phyloP scores from a whole-genome alignment of 2,329 filamentous ascomycete genomes.

The Mycogone perniciosa region DNA sequence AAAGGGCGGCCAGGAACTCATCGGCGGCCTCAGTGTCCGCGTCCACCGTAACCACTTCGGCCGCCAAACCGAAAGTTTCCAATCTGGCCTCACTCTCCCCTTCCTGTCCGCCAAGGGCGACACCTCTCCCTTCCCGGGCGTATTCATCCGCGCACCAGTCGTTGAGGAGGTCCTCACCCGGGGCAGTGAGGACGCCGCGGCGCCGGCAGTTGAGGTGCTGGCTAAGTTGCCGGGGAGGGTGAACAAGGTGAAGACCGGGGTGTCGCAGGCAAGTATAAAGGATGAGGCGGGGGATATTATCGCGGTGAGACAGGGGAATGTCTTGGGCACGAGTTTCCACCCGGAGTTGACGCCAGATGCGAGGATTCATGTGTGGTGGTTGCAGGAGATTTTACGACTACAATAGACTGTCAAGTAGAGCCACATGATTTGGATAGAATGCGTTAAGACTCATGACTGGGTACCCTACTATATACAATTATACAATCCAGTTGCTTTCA shows the following conservation, averaged over 20 bases:
- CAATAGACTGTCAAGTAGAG: conserved; percentile 9
- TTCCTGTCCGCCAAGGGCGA: conserved; percentile 49
- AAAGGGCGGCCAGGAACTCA: conserved; percentile 83
- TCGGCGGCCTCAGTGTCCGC: conserved; percentile 83
- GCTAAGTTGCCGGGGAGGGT: conserved; percentile 41
- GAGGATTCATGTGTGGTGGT: conserved; percentile 91
- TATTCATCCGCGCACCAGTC: conserved; percentile 92
- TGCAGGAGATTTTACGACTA: conserved; percentile 52
- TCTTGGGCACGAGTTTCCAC: conserved; percentile 93
- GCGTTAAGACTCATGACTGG: not conserved
- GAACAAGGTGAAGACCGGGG: conserved; percentile 31
- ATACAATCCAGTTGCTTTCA: too few relatives aligned
- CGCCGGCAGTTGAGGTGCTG: conserved; percentile 41
- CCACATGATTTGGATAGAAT: conserved; percentile 6
- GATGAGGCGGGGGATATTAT: conserved; percentile 68
- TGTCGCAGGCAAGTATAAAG: conserved; percentile 32
- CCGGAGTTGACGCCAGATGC: conserved; percentile 85
- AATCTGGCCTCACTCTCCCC: conserved; percentile 64
- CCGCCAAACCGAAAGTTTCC: conserved; percentile 86
- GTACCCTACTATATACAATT: not conserved
- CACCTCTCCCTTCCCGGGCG: conserved; percentile 57
- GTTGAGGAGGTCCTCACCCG: conserved; percentile 70
- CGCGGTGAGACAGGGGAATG: conserved; percentile 82
- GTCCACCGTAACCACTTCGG: conserved; percentile 96
- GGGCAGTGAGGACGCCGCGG: conserved; percentile 9